Base-by-base conservation (phyloP, 805 yeast genomes). In the Candida qinlingensis region DNA sequence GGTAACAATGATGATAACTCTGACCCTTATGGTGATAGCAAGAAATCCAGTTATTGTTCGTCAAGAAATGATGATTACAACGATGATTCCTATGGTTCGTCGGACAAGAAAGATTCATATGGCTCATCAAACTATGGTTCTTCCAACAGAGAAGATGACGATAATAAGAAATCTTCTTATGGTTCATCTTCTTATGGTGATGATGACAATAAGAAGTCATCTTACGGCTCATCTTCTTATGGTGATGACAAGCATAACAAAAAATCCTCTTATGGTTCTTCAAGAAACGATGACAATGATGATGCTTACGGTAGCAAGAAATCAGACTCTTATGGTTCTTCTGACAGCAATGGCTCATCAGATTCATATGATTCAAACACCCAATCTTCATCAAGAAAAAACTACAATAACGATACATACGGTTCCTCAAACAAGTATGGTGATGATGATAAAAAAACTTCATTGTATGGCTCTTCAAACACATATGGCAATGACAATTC, bases 111-210 rank as follows among this genome's bases (percentile, higher is more conserved):
- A 10, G 12, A 26, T 1, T 29, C 46, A 10, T 45, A 45, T 39
- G 53, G 53, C 41, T 36, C 45, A 37, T 50, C 37, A 46, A 39
- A 54, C 43, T 55, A 56, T 44, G 61, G 64, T 11, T 55, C 60
- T 37, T 49, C 52, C 42, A 45, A 49, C 35, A 42, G 25, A 25
- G 26, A 19, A 8, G 43, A 41, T 25, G 43, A 41, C 8, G 43
- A 41, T 26, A 41, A 31, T 34, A 27, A 28, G 45, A 26, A 38
- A 29, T 39, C 41, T 6, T 38, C 41, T 5, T 38, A 38, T 12
- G 41, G 41, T 11, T 41, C 44, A 10, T 45, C 48, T 5, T 19
- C 30, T 2, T 28, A 39, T 37, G 41, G 39, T 29, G 46, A 44
- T 28, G 27, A 37, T 25, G 29, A 48, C 40, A n/a, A 13, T 28